Evolutionary conservation across 805 yeast species (phyloP), one percentile per base, ranked within the genome.

Genomic region (Candida schatavii): DNA sequence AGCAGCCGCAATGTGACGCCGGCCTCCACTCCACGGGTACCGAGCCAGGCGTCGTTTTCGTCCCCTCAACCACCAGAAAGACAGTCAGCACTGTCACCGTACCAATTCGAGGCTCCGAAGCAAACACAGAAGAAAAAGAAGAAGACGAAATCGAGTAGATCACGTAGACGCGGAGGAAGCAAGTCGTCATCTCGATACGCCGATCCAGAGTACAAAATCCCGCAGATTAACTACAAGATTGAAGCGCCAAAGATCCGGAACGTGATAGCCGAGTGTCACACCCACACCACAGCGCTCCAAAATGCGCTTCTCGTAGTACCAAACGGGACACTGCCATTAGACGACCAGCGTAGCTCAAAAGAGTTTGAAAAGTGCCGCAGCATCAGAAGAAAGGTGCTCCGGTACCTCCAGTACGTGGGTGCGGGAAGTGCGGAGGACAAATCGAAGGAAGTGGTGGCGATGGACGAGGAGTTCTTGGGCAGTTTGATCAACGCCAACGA

Each of bases 401-500:
- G 88, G 47, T 89, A 89, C 58, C 72, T 93, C 49, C 98, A 93
- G 63, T 72, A 79, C 39, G 88, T 89, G 31, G 85, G 87, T 33
- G 74, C 70, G 1, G 75, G 75, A 3, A 60, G 61, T 37, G 57
- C 55, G n/a, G 38, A 45, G 10, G 50, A 46, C 22, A 69, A 70
- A 47, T 44, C 53, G 5, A 39, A 46, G 2, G 68, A 56, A 33
- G 55, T 55, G 10, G 40, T 52, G 14, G 61, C 58, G 1, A 52
- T 69, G 56, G 81, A 81, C 44, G 97, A 90, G 48, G 96, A 88
- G 54, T 85, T 81, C 46, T 64, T 93, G 47, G 98, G 97, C n/a
- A 76, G 88, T 34, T 72, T 93, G 47, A 79, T 93, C 44, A 83
- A 80, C 51, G 95, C 97, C 35, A 93, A 93, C 58, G 99, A 93